Percentiles rank a stretch among this genome's conserved stretches.
These are phyloP conservation scores for Nissolia schottii DNA, from an alignment of 306 rosid species.

Conservation along the genomic window DNA sequence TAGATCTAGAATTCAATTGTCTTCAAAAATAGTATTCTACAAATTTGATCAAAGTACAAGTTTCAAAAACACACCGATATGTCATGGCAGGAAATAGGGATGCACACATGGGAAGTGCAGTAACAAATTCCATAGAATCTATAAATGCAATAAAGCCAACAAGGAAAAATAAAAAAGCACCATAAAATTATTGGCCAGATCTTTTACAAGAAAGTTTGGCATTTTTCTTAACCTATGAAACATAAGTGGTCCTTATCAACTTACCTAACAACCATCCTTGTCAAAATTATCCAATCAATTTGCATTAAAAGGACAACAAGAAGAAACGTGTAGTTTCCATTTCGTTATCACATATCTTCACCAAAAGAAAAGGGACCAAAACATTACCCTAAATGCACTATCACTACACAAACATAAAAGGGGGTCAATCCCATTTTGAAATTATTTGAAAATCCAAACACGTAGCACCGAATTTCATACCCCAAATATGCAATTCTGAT, in stretches of 20 bases:
- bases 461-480: neutral
- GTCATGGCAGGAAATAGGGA: neutral
- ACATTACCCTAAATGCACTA: neutral
- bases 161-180: neutral
- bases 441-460: constrained; percentile 12
- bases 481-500: constrained; percentile 12
- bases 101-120: neutral
- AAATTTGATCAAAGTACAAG: neutral
- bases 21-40: neutral
- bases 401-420: neutral
- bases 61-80: neutral
- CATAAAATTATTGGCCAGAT: neutral
- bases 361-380: neutral
- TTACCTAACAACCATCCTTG: neutral
- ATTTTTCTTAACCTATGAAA: neutral
- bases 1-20: neutral
- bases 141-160: neutral
- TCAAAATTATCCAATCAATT: neutral
- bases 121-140: neutral
- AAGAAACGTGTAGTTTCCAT: neutral
- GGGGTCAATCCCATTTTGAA: neutral
- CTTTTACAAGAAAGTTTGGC: neutral
- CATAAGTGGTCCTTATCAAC: neutral
- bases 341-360: neutral
- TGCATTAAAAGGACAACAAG: neutral